A percentile compares a stretch with the other conserved stretches of the same genome.
phyloP scores from a whole-genome alignment of 129 eudicot species.

The sunflower (Helianthus annuus) region HanXRQr2.0-SUNRISE NC_035443.2:12264277-12264776 shows the following conservation, averaged over 20 bases:
- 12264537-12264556: conserved; percentile 44
- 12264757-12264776: too few species aligned
- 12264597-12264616: conserved; percentile 37
- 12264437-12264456: conserved; percentile 16
- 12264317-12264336: conserved; percentile 45
- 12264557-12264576: conserved; percentile 42
- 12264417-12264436: conserved; percentile 35
- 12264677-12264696: conserved; percentile 35
- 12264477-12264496: conserved; percentile 70
- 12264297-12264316: conserved; percentile 33
- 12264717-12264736: background rate
- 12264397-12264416: conserved; percentile 41
- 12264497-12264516: conserved; percentile 44
- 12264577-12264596: conserved; percentile 40
- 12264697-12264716: background rate
- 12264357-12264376: conserved; percentile 27
- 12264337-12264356: conserved; percentile 39
- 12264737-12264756: too few species aligned
- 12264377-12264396: conserved; percentile 44
- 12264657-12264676: conserved; percentile 32
- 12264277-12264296: conserved; percentile 42
- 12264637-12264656: conserved; percentile 45
- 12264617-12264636: conserved; percentile 41
- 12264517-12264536: conserved; percentile 54
- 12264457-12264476: conserved; percentile 35